phyloP scores from a whole-genome alignment of 306 rosid genomes.

The Biancaea sappan region DNA sequence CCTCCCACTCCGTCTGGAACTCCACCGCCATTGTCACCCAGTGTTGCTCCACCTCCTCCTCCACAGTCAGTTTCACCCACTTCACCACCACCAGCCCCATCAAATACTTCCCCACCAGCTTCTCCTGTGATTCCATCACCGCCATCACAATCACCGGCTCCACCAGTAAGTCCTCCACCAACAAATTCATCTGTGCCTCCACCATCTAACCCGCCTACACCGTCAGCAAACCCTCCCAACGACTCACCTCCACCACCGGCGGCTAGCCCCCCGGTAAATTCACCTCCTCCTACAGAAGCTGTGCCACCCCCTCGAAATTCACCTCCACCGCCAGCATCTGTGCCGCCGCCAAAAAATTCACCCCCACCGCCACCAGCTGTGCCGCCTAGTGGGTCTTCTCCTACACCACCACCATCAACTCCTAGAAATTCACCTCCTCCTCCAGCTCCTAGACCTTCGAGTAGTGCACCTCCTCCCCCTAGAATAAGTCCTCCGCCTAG shows the following conservation, averaged over 20 bases:
- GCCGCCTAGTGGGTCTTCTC: slow-evolving; percentile 32
- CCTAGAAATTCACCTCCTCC: slow-evolving; percentile 32
- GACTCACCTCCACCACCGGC: slow-evolving; percentile 32
- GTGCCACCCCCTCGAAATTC: slow-evolving; percentile 44
- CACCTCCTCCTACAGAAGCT: slow-evolving; percentile 44
- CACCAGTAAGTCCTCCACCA: slow-evolving; percentile 34
- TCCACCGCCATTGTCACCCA: slow-evolving; percentile 32
- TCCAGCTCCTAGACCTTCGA: slow-evolving; percentile 32
- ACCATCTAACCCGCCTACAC: slow-evolving; percentile 32
- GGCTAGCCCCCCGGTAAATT: slow-evolving; percentile 38
- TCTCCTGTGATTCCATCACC: slow-evolving; percentile 35
- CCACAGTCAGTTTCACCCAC: slow-evolving; percentile 30
- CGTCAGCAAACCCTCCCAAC: slow-evolving; percentile 36
- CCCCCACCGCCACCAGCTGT: slow-evolving; percentile 40
- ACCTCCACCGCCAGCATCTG: slow-evolving; percentile 39
- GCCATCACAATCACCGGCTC: slow-evolving; percentile 37
- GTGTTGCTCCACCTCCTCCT: slow-evolving; percentile 28
- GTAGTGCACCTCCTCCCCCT: slow-evolving; percentile 49
- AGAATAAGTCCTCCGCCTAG: slow-evolving; percentile 42
- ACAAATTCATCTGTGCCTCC: slow-evolving; percentile 42
- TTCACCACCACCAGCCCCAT: slow-evolving; percentile 10
- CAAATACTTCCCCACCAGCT: slow-evolving; percentile 28
- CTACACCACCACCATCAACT: slow-evolving; percentile 33
- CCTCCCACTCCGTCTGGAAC: background rate
- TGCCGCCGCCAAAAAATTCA: slow-evolving; percentile 33